These are phyloP conservation scores for Cytospora leucostoma DNA, from an alignment of 2,329 filamentous ascomycete genomes.

Conservation along the genomic window DNA sequence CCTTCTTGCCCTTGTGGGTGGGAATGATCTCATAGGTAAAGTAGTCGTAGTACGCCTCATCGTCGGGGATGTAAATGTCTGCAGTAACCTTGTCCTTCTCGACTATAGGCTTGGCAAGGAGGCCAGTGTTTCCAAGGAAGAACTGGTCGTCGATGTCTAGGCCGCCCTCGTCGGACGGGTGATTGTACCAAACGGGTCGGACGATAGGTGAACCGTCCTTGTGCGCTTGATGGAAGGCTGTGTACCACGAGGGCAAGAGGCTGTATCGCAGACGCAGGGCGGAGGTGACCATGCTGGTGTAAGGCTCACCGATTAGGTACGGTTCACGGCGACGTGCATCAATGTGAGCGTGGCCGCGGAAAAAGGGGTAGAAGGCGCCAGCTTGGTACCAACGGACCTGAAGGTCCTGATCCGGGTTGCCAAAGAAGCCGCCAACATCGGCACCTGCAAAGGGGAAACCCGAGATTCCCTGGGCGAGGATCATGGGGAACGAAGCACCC, in stretches of 20 bases:
- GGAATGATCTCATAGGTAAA: conserved; percentile 78
- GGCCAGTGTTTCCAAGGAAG: conserved; percentile 83
- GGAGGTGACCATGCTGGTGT: conserved; percentile 82
- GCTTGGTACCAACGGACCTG: conserved; percentile 95
- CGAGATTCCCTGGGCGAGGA: conserved; percentile 86
- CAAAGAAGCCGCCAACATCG: conserved; percentile 97
- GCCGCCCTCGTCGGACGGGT: conserved; percentile 82
- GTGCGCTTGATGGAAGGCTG: conserved; percentile 88
- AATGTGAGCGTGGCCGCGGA: conserved; percentile 95
- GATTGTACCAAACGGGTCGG: conserved; percentile 88
- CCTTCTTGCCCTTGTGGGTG: conserved; percentile 67
- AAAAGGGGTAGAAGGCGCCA: conserved; percentile 96
- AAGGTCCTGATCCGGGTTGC: conserved; percentile 90
- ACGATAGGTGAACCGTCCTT: conserved; percentile 83
- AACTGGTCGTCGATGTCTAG: conserved; percentile 91
- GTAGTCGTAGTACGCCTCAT: conserved; percentile 93
- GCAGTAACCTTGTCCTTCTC: conserved; percentile 71
- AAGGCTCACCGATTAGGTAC: conserved; percentile 82
- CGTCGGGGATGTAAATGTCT: conserved; percentile 85
- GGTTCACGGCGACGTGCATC: conserved; percentile 93
- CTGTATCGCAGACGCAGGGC: conserved; percentile 87
- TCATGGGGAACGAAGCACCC: conserved; percentile 87
- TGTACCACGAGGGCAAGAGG: conserved; percentile 93
- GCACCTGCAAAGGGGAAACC: conserved; percentile 94
- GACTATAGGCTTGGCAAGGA: conserved; percentile 90